These are phyloP conservation scores for Sherardia arvensis DNA, from an alignment of 257 asterid genomes.

Conservation along the genomic window DNA sequence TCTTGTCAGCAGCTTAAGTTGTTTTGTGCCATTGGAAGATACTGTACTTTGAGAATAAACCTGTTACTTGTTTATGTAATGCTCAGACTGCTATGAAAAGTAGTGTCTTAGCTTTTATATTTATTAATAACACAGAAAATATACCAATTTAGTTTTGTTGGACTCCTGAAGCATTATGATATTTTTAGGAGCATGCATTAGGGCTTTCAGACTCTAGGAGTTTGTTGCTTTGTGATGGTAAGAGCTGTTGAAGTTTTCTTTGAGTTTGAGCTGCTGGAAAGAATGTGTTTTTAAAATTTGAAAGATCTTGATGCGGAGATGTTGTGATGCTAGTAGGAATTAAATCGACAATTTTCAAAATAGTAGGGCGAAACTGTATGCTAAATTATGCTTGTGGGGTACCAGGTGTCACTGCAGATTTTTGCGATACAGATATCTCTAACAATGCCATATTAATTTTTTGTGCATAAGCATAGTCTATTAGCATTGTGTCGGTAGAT, in stretches of 20 bases:
- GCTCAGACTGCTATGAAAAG: not conserved
- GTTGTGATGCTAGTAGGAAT: not conserved
- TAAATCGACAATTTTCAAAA: not conserved
- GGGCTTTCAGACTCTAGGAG: not conserved
- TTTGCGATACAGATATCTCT: not conserved
- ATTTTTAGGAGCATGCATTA: not conserved
- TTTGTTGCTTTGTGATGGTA: not conserved
- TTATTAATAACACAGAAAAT: no score
- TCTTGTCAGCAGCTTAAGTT: not conserved
- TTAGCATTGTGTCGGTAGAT: not conserved
- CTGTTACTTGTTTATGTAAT: not conserved
- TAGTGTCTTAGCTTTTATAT: not conserved
- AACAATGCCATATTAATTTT: not conserved
- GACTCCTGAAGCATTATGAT: not conserved
- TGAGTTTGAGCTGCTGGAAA: no score
- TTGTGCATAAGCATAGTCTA: not conserved
- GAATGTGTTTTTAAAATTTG: not conserved
- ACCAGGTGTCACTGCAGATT: not conserved
- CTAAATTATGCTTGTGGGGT: not conserved
- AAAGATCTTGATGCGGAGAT: not conserved
- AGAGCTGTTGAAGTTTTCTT: not conserved
- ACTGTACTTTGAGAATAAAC: not conserved
- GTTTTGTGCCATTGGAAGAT: not conserved
- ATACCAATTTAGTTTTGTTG: no score
- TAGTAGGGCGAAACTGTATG: not conserved